phyloP scores from a whole-genome alignment of 208 protist species.

The Leishmania mexicana region DNA sequence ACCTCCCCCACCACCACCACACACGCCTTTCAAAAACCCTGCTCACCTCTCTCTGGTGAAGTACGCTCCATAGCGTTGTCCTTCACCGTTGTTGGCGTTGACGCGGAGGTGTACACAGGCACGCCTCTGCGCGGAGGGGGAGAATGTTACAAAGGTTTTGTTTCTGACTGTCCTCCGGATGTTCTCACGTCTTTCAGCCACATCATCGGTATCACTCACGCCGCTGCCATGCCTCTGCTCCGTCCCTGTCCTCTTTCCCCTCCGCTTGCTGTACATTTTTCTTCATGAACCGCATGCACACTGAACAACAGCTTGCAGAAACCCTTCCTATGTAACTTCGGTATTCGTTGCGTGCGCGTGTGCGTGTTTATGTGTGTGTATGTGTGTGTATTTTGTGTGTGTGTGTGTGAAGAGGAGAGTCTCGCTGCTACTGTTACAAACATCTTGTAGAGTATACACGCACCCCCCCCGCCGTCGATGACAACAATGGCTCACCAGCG shows the following conservation, averaged over 20 bases:
- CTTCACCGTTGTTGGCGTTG: neutral
- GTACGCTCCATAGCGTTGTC: neutral
- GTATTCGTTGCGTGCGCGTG: neutral
- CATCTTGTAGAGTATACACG: neutral
- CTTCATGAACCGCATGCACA: neutral
- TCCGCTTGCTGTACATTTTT: neutral
- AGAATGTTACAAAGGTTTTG: neutral
- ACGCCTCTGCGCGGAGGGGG: neutral
- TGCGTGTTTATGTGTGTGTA: neutral
- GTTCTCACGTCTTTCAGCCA: neutral
- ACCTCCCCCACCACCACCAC: neutral
- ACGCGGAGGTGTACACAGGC: neutral
- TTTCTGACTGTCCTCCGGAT: neutral
- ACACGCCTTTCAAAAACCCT: neutral
- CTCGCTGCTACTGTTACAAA: neutral
- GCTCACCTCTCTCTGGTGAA: neutral
- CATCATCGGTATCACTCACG: neutral
- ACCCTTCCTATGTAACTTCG: neutral
- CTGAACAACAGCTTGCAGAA: neutral
- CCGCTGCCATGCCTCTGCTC: neutral
- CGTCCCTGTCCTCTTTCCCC: neutral
- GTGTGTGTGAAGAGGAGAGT: neutral
- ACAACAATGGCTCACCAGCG: neutral
- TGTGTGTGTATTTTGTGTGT: neutral
- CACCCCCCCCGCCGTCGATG: neutral